Base-by-base conservation (phyloP, 2,329 filamentous ascomycete genomes). In the Claviceps pazoutovae region DNA sequence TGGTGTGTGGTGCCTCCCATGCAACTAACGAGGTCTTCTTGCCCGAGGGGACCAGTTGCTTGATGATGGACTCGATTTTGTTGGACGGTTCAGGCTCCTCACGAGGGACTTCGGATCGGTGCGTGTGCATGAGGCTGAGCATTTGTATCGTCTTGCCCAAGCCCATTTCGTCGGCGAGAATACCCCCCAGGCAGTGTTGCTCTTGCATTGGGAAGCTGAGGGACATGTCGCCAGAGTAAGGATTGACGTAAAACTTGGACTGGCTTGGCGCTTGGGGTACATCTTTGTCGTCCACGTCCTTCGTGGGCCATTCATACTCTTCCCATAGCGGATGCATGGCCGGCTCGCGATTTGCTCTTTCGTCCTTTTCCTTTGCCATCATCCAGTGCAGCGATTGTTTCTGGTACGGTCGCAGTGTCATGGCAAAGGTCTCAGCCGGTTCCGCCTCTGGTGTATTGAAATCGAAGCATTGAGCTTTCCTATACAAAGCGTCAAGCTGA, bases 281-380 rank as follows among this genome's bases (percentile, higher is more conserved):
- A 5, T 84, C 79, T 43, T 86, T 80, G 57, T 93, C 90, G 58
- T 97, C 86, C 39, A 86, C 83, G 66, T 98, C 93, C 62, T 90
- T 89, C 0, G 73, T 72, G 0, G 93, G 93, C 89, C 90, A 98
- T 2, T 71, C 66, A 60, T 98, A 98, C 63, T 97, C 88, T 68
- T 98, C 93, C 93, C 93, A 98, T 0, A 98, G 68, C 0, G 93
- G 93, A 66, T 98, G 90, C 88, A 98, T 95, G 0, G 89, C 96
- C 4, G 74, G 73, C 60, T 90, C 82, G 51, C 82, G 80, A 39
- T 81, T 77, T 11, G 80, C 76, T 57, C 81, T 83, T 55, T 86
- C 77, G 56, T 94, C 82, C 60, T 82, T 91, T 65, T 98, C 93
- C 64, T 97, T 97, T 4, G 83, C 78, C 56, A 97, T 75, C 89